A percentile compares a stretch with the other conserved stretches of the same genome.
Evolutionary conservation across 2,329 filamentous ascomycete genomes (phyloP).

Genomic region (Sphaerostilbella broomeana): DNA sequence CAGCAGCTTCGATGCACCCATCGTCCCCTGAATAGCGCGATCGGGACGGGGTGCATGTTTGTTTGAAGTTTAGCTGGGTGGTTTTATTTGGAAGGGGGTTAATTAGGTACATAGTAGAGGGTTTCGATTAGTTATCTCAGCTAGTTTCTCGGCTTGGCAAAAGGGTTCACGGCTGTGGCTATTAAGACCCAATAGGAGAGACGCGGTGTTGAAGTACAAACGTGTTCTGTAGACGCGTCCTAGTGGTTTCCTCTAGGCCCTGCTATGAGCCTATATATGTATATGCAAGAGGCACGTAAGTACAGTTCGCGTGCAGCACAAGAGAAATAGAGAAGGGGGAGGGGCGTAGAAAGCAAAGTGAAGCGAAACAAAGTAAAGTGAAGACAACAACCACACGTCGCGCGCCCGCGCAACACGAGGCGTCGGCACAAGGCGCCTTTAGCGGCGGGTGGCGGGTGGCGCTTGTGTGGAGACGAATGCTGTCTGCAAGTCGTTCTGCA

Average conservation of each 20-base stretch:
- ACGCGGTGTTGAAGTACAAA: not conserved
- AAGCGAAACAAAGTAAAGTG: too few relatives aligned
- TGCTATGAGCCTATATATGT: not conserved
- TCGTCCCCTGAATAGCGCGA: not conserved
- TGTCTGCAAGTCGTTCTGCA: not conserved
- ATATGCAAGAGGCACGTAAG: slow-evolving; percentile 3
- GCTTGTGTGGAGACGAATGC: too few relatives aligned
- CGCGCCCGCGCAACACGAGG: not conserved
- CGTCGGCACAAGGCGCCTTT: not conserved
- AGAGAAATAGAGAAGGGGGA: too few relatives aligned
- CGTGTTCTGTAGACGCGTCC: not conserved
- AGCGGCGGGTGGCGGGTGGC: too few relatives aligned
- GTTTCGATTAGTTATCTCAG: too few relatives aligned
- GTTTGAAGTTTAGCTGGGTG: too few relatives aligned
- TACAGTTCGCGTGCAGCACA: not conserved
- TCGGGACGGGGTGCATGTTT: not conserved
- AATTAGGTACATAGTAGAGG: too few relatives aligned
- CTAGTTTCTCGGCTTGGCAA: too few relatives aligned
- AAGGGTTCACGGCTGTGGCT: too few relatives aligned
- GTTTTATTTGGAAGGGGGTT: too few relatives aligned
- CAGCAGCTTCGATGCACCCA: not conserved
- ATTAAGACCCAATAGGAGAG: too few relatives aligned
- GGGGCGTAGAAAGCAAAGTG: too few relatives aligned
- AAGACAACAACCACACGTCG: not conserved
- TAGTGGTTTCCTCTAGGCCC: not conserved